Percentiles rank a stretch among this genome's conserved stretches.
These are phyloP conservation scores for Microcyclosporella mali DNA, from an alignment of 2,329 filamentous ascomycete species.

Conservation along the genomic window DNA sequence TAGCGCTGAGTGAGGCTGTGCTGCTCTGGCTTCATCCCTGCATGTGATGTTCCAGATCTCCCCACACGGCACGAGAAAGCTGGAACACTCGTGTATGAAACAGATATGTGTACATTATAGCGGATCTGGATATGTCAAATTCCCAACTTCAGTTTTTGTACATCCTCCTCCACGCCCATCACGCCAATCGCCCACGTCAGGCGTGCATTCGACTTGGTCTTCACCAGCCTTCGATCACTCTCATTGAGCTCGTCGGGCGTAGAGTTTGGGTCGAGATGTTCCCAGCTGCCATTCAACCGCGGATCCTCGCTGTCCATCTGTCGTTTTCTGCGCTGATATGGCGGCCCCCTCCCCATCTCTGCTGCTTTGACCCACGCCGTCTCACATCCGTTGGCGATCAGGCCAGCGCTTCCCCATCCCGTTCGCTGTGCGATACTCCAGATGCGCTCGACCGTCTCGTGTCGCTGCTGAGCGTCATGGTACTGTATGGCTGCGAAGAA, in stretches of 20 bases:
- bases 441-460: slow-evolving; percentile 69
- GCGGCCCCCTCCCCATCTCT: slow-evolving; percentile 66
- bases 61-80: no score
- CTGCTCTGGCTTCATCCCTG: no score
- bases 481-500: slow-evolving; percentile 86
- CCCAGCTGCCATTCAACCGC: slow-evolving; percentile 29
- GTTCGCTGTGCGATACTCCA: slow-evolving; percentile 71
- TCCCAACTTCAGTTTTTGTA: slow-evolving; percentile 32
- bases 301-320: slow-evolving; percentile 26
- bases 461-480: slow-evolving; percentile 63
- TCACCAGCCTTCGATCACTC: slow-evolving; percentile 46
- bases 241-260: slow-evolving; percentile 16
- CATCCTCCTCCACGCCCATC: slow-evolving; percentile 69
- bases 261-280: slow-evolving; percentile 23
- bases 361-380: slow-evolving; percentile 73
- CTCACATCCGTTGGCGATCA: slow-evolving; percentile 80
- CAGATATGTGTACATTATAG: no score
- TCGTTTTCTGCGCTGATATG: slow-evolving; percentile 51
- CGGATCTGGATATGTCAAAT: no score
- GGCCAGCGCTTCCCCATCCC: slow-evolving; percentile 77
- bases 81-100: no score
- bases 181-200: slow-evolving; percentile 73
- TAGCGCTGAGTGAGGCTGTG: no score
- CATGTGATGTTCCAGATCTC: no score
- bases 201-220: slow-evolving; percentile 57